These are phyloP conservation scores for Erodium trifolium DNA, from an alignment of 441 rosid species.

Conservation along the genomic window DNA sequence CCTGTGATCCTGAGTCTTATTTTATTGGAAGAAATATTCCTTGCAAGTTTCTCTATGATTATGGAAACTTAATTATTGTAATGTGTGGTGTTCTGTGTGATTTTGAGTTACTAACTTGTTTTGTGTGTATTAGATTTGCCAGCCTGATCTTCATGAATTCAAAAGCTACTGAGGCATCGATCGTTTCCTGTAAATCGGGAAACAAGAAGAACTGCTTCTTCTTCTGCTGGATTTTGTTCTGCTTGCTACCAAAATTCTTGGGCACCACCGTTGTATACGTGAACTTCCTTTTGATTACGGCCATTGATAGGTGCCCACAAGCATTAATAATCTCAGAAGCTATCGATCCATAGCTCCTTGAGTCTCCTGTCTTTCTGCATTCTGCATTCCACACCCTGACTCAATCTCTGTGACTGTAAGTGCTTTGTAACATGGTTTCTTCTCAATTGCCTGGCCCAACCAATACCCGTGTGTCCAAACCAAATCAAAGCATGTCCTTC, in stretches of 20 bases:
- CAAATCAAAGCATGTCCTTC: conserved; percentile 33
- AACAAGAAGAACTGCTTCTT: conserved; percentile 55
- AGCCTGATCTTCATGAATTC: conserved; percentile 75
- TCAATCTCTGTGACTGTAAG: conserved; percentile 1
- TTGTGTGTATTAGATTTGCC: conserved; percentile 38
- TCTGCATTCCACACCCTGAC: background rate
- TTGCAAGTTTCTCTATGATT: background rate
- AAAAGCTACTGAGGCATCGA: conserved; percentile 46
- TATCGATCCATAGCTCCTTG: background rate
- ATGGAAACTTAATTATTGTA: background rate
- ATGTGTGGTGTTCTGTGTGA: background rate
- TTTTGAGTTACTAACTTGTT: background rate
- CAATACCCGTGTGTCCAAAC: conserved; percentile 31
- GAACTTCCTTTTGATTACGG: conserved; percentile 46
- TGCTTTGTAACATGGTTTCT: conserved; percentile 52
- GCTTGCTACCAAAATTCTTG: conserved; percentile 60
- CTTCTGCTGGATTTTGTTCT: conserved; percentile 54
- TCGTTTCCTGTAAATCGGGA: conserved; percentile 92
- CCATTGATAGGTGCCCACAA: conserved; percentile 40
- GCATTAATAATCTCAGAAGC: conserved; percentile 14
- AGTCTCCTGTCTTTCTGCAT: background rate
- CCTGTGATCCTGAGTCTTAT: background rate
- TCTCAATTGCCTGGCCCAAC: conserved; percentile 40
- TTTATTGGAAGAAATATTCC: background rate
- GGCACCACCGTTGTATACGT: conserved; percentile 42